Evolutionary conservation across 495 filamentous ascomycete species (phyloP), one percentile per base, ranked within the genome.

Genomic region (Penicillium coprophilum): DNA sequence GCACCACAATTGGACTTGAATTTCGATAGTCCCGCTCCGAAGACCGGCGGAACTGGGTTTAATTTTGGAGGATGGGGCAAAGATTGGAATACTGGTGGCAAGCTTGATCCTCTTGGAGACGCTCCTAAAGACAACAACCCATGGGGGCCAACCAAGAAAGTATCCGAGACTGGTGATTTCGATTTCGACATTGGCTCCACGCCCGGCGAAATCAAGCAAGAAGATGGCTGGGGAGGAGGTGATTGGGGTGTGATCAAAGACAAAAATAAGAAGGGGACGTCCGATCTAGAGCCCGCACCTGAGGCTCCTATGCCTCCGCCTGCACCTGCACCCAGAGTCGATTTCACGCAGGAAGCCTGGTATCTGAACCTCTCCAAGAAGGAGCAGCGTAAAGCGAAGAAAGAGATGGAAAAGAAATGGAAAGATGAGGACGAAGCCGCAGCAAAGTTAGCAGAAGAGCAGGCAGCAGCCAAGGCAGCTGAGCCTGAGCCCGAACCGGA

Each of bases 31-130:
- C 57, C 65, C 0, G 70, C 60, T 9, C 61, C 68, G 1, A 74
- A 71, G 30, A 59, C 68, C 11, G 62, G 61, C 23, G 72, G 66
- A 5, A 65, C 64, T 28, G 68, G 68, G 1, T 77, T 77, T 60
- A 65, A 65, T 31, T 77, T 81, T 44, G 73, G 77, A 15, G 75
- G 68, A 43, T 80, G 77, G 78, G 77, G 72, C 8, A 71, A 71
- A 47, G 64, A 60, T 44, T 80, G 77, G 77, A 65, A 49, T 30
- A 67, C 71, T 20, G 73, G 72, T 38, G 69, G 60, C 34, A 50
- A 38, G 15, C 63, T 73, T 21, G 70, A 67, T 34, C 57, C 62
- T 24, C 53, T 75, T 9, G 68, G 65, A 36, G 72, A 72, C 6
- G 57, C 65, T n/a, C 59, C 64, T 15, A 76, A 77, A 41, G 65